Base-by-base conservation (phyloP, 1,284 basidiomycete genomes). In the Agaricales sp. region DNA sequence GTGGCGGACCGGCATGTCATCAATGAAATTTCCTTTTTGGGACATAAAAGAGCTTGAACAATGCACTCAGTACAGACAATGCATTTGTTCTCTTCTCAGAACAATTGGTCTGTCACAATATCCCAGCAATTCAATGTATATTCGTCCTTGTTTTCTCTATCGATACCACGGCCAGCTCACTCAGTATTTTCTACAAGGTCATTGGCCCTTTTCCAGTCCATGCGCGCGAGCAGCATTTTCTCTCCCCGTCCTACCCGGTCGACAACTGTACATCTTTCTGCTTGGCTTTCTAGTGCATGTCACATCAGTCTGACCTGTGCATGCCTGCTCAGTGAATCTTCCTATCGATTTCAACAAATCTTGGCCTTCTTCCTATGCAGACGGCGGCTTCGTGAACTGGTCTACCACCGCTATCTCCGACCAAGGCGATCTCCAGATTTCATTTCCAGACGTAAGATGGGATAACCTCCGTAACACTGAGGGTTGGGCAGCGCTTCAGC, bases 401-500 rank as follows among this genome's bases (percentile, higher is more conserved):
- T 66, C 67, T 16, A 67, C 61, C 45, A 61, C 65, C 22, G 56
- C 57, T 11, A 63, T 73, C 12, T 61, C 66, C 45, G 53, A 54
- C 0, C 58, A 74, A 24, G 80, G 80, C 3, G 63, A 67, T 44
- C 63, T 89, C 13, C 59, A 67, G 13, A 63, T 89, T 4, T 75
- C 78, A 0, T 85, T 83, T 54, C 82, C 82, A 6, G 53, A 72
- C 37, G 73, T 83, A 48, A 80, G 86, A 48, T 91, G 87, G 87
- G 59, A 70, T 23, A 65, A 68, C 46, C 67, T 91, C 45, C 77
- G 85, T 16, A 67, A 71, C 35, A 80, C 79, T 1, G 81, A 88
- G 63, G 88, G 87, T n/a, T 90, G 87, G 87, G 82, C 86, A 16
- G 81, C 75, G 13, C 62, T 90, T 21, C 87, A 91, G 59, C 82